These are phyloP conservation scores for Taphrina confusa DNA, from an alignment of 1,139 yeast genomes.

Conservation along the genomic window DNA sequence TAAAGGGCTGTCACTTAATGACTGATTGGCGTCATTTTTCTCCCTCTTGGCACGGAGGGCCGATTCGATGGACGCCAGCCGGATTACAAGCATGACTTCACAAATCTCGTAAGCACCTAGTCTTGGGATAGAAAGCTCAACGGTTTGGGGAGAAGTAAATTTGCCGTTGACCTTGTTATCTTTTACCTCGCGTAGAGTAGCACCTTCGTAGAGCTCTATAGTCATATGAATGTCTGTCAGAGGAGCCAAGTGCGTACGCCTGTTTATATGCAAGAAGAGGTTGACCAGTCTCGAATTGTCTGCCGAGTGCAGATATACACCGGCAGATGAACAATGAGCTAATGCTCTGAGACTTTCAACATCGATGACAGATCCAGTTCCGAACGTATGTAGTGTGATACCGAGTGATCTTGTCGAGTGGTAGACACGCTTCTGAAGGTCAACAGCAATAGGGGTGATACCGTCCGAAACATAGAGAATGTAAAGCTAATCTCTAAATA, in stretches of 20 bases:
- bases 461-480: conserved; percentile 12
- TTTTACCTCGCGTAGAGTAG: not conserved
- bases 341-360: not conserved
- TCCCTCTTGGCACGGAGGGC: not conserved
- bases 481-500: too few species aligned
- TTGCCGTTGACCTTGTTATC: not conserved
- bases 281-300: not conserved
- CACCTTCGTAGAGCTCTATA: not conserved
- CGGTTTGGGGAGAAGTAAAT: not conserved
- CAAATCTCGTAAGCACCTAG: conserved; percentile 4
- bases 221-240: not conserved
- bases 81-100: not conserved
- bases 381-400: not conserved
- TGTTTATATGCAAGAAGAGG: not conserved
- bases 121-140: not conserved
- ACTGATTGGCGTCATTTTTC: not conserved
- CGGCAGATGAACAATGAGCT: not conserved
- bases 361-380: not conserved
- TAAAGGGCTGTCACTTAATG: not conserved
- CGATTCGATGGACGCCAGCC: not conserved
- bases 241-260: not conserved
- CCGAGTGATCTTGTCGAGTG: not conserved
- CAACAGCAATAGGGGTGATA: not conserved
- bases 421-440: not conserved
- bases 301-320: not conserved